These are phyloP conservation scores for Retiboletus flavoniger DNA, from an alignment of 1,284 basidiomycete species.

Conservation along the genomic window DNA sequence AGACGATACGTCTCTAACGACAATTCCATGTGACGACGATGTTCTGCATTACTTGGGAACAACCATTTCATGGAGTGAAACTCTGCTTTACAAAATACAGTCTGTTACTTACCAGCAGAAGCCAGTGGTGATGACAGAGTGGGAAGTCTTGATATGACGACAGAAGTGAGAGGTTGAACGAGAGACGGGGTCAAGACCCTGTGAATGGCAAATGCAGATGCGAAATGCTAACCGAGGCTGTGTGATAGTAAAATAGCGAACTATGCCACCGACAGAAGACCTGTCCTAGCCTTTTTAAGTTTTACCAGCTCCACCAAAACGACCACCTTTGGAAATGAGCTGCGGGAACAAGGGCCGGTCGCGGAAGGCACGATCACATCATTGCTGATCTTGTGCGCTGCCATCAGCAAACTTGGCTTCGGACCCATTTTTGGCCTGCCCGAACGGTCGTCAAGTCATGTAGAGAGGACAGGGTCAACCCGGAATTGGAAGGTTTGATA, in stretches of 20 bases:
- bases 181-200: neutral
- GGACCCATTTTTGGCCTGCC: slow-evolving; percentile 1
- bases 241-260: slow-evolving; percentile 6
- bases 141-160: neutral
- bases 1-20: slow-evolving; percentile 56
- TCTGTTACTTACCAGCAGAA: slow-evolving; percentile 13
- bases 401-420: slow-evolving; percentile 5
- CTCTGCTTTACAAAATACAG: neutral
- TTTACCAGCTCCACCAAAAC: neutral
- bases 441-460: slow-evolving; percentile 6
- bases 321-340: slow-evolving; percentile 14
- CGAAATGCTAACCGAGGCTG: neutral
- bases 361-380: slow-evolving; percentile 21
- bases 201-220: neutral
- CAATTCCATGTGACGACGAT: slow-evolving; percentile 46
- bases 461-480: slow-evolving; percentile 8
- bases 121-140: neutral
- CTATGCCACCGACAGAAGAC: neutral
- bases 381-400: slow-evolving; percentile 1
- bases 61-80: neutral
- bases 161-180: neutral
- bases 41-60: slow-evolving; percentile 20
- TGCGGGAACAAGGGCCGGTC: slow-evolving; percentile 4
- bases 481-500: slow-evolving; percentile 17
- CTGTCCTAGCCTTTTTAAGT: slow-evolving; percentile 19